Percentiles rank a stretch among this genome's conserved stretches.
These are phyloP conservation scores for Hypseocharis bilobata DNA, from an alignment of 441 rosid genomes.

Conservation along the genomic window DNA sequence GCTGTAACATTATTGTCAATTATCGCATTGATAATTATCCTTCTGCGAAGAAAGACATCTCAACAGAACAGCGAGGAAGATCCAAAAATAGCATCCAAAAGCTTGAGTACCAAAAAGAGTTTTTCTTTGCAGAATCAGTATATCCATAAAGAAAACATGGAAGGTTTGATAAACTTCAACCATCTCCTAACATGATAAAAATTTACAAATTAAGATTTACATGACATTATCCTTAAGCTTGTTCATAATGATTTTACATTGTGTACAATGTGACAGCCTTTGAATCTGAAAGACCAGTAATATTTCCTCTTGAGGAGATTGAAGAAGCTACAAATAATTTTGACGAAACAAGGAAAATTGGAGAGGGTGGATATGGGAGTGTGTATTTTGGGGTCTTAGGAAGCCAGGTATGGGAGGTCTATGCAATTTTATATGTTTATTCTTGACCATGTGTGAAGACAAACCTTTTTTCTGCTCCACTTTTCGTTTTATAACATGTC, in stretches of 20 bases:
- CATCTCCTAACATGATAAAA: too few relatives aligned
- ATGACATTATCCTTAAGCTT: neutral
- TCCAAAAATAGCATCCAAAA: slow-evolving; percentile 30
- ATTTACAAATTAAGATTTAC: too few relatives aligned
- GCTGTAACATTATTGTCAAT: slow-evolving; percentile 24
- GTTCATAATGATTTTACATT: slow-evolving; percentile 5
- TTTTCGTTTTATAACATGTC: neutral
- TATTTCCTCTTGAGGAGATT: slow-evolving; percentile 36
- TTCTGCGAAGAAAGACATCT: slow-evolving; percentile 22
- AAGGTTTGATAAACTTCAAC: slow-evolving; percentile 31
- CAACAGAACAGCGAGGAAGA: slow-evolving; percentile 17
- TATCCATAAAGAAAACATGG: slow-evolving; percentile 29
- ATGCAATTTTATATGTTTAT: neutral
- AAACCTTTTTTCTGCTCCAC: neutral
- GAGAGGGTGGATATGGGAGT: slow-evolving; percentile 52
- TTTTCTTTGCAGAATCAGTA: slow-evolving; percentile 26
- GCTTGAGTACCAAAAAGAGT: slow-evolving; percentile 28
- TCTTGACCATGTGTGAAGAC: neutral
- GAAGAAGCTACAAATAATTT: slow-evolving; percentile 46
- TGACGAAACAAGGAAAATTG: slow-evolving; percentile 41
- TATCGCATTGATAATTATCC: slow-evolving; percentile 21
- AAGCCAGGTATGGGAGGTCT: slow-evolving; percentile 31
- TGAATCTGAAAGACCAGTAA: slow-evolving; percentile 45
- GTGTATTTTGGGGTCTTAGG: slow-evolving; percentile 45
- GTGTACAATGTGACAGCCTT: slow-evolving; percentile 32